Base-by-base conservation (phyloP, 2,329 filamentous ascomycete species). In the Epichloe sylvatica region DNA sequence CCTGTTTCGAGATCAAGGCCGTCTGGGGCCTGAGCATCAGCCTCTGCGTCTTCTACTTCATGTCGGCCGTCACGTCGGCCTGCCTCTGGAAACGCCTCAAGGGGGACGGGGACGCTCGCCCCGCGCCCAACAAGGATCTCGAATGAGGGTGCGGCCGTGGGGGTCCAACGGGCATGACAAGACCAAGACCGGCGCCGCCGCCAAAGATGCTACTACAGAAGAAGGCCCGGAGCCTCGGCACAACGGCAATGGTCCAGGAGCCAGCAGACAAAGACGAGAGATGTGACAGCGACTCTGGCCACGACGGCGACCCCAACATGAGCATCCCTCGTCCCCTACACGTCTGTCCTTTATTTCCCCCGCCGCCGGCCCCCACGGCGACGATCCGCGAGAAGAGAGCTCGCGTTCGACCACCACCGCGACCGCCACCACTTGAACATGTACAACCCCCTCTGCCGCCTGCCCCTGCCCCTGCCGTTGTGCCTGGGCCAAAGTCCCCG, bases 1-100 rank as follows among this genome's bases (percentile, higher is more conserved):
- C 85, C 49, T 96, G 90, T 70, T 80, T 82, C 60, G 81, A 92
- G 71, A 81, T 89, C 64, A 94, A 94, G 74, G 79, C 84, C 15
- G 78, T 92, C 56, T 95, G 89, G 90, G 89, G 88, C 1, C 67
- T 95, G 52, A 78, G 80, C 64, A 90, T 95, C 65, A 81, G 81
- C 4, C 75, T 94, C 46, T 88, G 81, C 64, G 76, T 85, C 41
- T 68, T 87, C 36, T 86, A 86, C 59, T 74, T 78, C 53, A 74
- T 86, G 52, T 83, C 80, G 2, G 68, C 73, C 43, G 65, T 83
- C 46, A 72, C 77, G 43, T 75, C 73, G 33, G 65, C 71, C 49
- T 78, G 79, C 56, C 69, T 87, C 38, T 85, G 81, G 78, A 74
- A 77, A 54, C 74, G 77, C 57, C 69, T 74, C 60, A 77, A 77